Conservation (phyloP, 768 basidiomycete species). For the Tricholoma matsutake region DNA sequence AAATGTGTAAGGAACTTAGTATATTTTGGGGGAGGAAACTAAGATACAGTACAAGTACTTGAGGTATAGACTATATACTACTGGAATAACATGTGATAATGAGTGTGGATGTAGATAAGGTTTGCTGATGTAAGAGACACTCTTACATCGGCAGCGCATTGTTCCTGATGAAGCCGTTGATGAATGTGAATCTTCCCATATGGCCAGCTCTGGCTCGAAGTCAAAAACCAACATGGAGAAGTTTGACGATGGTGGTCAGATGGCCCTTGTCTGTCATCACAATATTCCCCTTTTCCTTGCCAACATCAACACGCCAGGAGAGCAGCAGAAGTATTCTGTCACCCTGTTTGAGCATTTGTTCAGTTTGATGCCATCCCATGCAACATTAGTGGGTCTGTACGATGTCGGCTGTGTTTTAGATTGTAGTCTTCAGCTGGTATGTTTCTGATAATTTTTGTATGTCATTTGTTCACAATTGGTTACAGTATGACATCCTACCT, state of each 20-base stretch:
- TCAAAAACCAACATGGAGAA: conserved; percentile 14
- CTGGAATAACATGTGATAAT: no score
- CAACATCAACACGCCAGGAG: conserved; percentile 38
- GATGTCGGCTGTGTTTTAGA: conserved; percentile 35
- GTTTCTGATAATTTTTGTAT: conserved; percentile 2
- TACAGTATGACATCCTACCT: conserved; percentile 25
- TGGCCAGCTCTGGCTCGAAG: conserved; percentile 26
- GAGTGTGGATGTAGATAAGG: no score
- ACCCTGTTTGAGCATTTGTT: conserved; percentile 30
- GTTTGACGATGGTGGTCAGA: conserved; percentile 34
- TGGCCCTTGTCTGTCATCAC: conserved; percentile 37
- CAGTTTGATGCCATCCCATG: conserved; percentile 22
- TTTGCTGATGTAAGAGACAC: no score
- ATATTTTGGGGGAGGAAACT: no score
- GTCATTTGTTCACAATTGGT: background rate
- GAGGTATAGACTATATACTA: no score
- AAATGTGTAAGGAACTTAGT: no score
- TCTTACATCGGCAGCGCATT: background rate
- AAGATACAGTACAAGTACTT: no score
- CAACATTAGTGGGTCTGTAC: conserved; percentile 26
- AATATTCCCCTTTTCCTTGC: conserved; percentile 33
- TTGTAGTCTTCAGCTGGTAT: conserved; percentile 26
- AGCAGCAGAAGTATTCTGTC: conserved; percentile 37
- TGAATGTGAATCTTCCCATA: conserved; percentile 29
- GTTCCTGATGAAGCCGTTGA: conserved; percentile 35